These are phyloP conservation scores for Alternaria viburni DNA, from an alignment of 2,329 filamentous ascomycete species.

Conservation along the genomic window DNA sequence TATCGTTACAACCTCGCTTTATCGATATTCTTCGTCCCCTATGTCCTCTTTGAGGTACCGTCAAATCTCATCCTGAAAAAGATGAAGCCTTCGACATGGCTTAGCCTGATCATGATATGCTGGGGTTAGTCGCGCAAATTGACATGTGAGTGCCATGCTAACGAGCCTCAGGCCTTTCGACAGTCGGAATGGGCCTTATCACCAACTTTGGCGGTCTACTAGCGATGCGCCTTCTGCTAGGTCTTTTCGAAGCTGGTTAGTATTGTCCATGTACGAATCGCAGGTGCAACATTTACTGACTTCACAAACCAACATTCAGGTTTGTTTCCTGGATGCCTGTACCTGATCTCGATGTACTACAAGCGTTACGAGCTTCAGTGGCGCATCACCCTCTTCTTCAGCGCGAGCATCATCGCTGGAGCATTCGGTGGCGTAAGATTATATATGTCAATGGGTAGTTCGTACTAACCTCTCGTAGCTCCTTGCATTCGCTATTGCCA, in stretches of 20 bases:
- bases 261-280: slow-evolving; percentile 26
- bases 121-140: slow-evolving; percentile 39
- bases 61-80: slow-evolving; percentile 50
- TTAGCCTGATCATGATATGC: slow-evolving; percentile 46
- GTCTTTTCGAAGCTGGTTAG: slow-evolving; percentile 49
- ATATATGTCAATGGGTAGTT: not conserved
- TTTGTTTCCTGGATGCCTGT: slow-evolving; percentile 30
- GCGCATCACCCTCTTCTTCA: slow-evolving; percentile 51
- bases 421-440: slow-evolving; percentile 48
- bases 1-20: slow-evolving; percentile 47
- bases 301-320: not conserved
- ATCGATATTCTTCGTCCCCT: slow-evolving; percentile 49
- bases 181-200: slow-evolving; percentile 55
- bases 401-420: slow-evolving; percentile 50
- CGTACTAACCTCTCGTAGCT: slow-evolving; percentile 25
- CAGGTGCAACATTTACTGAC: not conserved
- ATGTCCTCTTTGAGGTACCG: slow-evolving; percentile 46
- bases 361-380: slow-evolving; percentile 53
- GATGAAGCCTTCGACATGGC: slow-evolving; percentile 49
- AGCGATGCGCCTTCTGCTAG: slow-evolving; percentile 52
- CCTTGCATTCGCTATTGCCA: slow-evolving; percentile 59
- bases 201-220: slow-evolving; percentile 55
- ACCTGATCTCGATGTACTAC: slow-evolving; percentile 50
- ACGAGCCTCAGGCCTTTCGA: slow-evolving; percentile 38
- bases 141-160: not conserved